phyloP scores from a whole-genome alignment of 148 eudicot species.

The Camellia lanceoleosa region DNA sequence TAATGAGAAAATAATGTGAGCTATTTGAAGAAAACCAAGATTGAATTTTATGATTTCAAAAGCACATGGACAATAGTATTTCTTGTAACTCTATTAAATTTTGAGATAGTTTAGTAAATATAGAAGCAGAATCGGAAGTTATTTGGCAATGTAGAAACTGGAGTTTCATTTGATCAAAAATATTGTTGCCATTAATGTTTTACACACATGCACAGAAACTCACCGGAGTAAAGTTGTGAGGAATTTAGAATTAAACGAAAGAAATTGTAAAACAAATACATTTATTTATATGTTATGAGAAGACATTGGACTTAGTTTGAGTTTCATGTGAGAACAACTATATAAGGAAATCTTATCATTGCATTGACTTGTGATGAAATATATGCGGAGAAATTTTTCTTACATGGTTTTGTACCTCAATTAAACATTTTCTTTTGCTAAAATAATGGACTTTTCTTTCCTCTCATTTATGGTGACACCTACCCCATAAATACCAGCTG shows the following conservation, averaged over 20 bases:
- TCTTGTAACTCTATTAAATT: not conserved
- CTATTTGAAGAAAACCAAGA: not conserved
- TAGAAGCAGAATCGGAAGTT: not conserved
- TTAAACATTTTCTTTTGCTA: not conserved
- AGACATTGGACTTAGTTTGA: not conserved
- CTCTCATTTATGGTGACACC: not conserved
- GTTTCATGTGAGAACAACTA: not conserved
- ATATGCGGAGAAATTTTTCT: not conserved
- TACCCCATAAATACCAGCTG: not conserved
- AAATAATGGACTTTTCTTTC: not conserved
- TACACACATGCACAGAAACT: no score
- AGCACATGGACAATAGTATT: not conserved
- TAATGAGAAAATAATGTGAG: not conserved
- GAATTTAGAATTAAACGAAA: not conserved
- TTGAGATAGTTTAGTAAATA: not conserved
- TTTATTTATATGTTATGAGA: not conserved
- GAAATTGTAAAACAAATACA: no score
- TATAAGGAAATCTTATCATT: not conserved
- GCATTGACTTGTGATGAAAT: not conserved
- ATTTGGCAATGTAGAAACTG: not conserved
- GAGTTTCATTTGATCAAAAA: not conserved
- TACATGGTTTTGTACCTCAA: not conserved
- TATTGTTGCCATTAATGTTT: not conserved
- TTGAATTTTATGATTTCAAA: not conserved
- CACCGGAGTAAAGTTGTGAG: no score